Base-by-base conservation (phyloP, 768 basidiomycete species). In the Atractiella rhizophila region DNA sequence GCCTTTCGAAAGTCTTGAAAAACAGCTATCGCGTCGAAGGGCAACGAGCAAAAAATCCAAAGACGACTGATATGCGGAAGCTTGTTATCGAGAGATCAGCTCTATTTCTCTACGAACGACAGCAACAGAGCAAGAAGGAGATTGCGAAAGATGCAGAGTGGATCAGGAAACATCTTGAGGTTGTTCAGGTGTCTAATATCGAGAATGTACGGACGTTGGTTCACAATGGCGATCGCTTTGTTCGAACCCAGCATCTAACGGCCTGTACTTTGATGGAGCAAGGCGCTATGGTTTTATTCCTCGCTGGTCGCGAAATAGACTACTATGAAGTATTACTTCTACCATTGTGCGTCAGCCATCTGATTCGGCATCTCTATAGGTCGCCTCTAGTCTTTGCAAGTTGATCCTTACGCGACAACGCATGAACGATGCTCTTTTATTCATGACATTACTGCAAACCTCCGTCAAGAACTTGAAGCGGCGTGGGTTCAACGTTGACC, bases 371-470 rank as follows among this genome's bases (percentile, higher is more conserved):
- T 25, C 26, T 42, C 15, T 41, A 30, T 86, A 83, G 57, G 74
- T 96, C 12, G 76, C 88, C 0, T 74, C 72, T 1, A 75, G 78
- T 1, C 61, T 96, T 24, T 82, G 80, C 56, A 71, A 73, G 15
- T 56, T 76, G 6, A 58, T 91, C 24, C 79, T 94, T 47, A 69
- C 76, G 41, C 66, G 69, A 7, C 73, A 73, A 2, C 76, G 77
- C 57, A 69, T 74, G 20, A 81, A 85, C 53, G 88, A 98, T 55
- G 70, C 78, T 0, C 63, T 98, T 6, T 56, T 96, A 7, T 75
- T 96, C 49, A 78, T 81, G 70, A 91, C 85, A 0, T 81, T 98
- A 39, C 65, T 98, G 15, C 81, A 82, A 0, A 94, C 86, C 0
- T 81, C 86, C 48, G 60, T 94, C 29, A 68, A 71, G 44, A 71